Evolutionary conservation across 2,329 filamentous ascomycete genomes (phyloP), one percentile per base, ranked within the genome.

Genomic region (Alternaria triticina): DNA sequence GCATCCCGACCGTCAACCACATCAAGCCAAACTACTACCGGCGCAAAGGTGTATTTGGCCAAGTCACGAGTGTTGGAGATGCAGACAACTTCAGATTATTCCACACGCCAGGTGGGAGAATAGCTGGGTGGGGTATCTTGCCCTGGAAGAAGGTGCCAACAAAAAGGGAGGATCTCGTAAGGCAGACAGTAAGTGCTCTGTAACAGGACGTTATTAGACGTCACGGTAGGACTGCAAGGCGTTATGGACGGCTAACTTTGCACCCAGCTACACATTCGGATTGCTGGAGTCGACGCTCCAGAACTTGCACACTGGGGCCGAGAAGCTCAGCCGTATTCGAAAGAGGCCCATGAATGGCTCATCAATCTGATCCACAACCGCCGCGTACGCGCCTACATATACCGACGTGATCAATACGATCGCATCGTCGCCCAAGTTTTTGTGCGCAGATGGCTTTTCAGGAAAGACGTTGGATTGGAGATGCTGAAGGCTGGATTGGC

Each of bases 11-110:
- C 59, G 88, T 92, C 36, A 85, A 87, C 23, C 87, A 94, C 76
- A 91, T 99, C 70, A 88, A 89, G 51, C 91, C 93, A 3, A 83
- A 85, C 11, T 91, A 90, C 76, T 95, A 95, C 77, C 88, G 92
- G 49, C 89, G 85, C 64, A 87, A 92, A 71, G 94, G 88, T 70
- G 77, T 99, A 45, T 91, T 95, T 71, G 96, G 96, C 13, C 87
- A 87, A 65, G 96, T 98, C 45, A 97, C 95, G 12, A 94, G 92
- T 71, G 96, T 99, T 23, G 96, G 96, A 45, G 96, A 99, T 85
- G 96, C 94, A 5, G 96, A 99, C 80, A 95, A 95, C 77, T 97
- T 99, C 79, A 91, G 96, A 71, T 80, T 99, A 51, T 99, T 91
- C 78, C 96, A 99, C 79, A 98, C 94, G 0, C 96, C 96, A 0